phyloP scores from a whole-genome alignment of 176 grass and related monocot species.

The Carex myosuroides region DNA sequence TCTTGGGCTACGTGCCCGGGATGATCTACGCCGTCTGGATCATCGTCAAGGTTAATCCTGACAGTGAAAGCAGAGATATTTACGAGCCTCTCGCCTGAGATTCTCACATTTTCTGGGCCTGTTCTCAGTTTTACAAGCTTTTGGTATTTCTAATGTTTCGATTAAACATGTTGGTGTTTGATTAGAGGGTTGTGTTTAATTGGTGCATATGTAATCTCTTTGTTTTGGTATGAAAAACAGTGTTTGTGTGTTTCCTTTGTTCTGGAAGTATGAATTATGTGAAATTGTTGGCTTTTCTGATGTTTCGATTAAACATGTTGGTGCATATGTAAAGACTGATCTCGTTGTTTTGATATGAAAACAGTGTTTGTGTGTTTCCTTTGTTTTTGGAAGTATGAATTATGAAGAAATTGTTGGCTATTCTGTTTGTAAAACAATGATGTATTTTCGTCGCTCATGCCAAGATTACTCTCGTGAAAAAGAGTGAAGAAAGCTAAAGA shows the following conservation, averaged over 20 bases:
- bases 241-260: not conserved
- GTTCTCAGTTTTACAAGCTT: conserved; percentile 1
- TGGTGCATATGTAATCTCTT: not conserved
- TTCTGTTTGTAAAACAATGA: conserved; percentile 5
- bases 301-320: not conserved
- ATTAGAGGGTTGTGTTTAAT: not conserved
- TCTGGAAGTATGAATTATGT: not conserved
- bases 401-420: conserved; percentile 10
- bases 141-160: not conserved
- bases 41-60: conserved; percentile 35
- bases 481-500: not conserved
- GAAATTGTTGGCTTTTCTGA: conserved; percentile 1
- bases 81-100: conserved; percentile 39
- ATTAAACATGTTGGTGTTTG: not conserved
- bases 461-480: not conserved
- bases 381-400: not conserved
- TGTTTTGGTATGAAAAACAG: not conserved
- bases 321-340: not conserved
- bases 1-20: conserved; percentile 58
- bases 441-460: not conserved
- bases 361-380: too few relatives aligned
- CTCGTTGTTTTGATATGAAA: not conserved
- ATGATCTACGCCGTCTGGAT: conserved; percentile 60
- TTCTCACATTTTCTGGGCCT: not conserved
- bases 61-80: conserved; percentile 21